These are phyloP conservation scores for Calonectria multiphialidica DNA, from an alignment of 2,329 filamentous ascomycete species.

Conservation along the genomic window DNA sequence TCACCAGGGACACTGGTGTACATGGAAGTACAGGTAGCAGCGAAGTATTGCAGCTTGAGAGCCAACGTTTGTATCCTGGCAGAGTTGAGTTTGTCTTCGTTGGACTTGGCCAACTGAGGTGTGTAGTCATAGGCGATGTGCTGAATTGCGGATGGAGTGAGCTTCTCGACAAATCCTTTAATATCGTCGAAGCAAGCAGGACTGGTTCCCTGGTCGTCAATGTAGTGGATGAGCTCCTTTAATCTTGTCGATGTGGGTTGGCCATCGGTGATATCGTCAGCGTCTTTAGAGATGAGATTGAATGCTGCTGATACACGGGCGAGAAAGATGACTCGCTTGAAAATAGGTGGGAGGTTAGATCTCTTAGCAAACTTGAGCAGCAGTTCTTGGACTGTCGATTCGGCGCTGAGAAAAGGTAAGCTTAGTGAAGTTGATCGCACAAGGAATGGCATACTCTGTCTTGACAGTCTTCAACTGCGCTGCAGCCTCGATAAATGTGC, in stretches of 20 bases:
- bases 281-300: slow-evolving; percentile 45
- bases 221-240: slow-evolving; percentile 50
- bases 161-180: slow-evolving; percentile 56
- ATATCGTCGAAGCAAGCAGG: slow-evolving; percentile 61
- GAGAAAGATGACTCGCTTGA: slow-evolving; percentile 53
- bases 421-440: background rate
- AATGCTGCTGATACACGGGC: slow-evolving; percentile 55
- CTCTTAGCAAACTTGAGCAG: slow-evolving; percentile 47
- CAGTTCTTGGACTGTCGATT: slow-evolving; percentile 43
- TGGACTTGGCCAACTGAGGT: slow-evolving; percentile 46
- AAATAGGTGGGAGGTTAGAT: slow-evolving; percentile 50
- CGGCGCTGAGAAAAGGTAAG: slow-evolving; percentile 41
- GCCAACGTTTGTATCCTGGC: slow-evolving; percentile 50
- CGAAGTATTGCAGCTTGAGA: slow-evolving; percentile 59
- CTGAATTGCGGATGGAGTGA: slow-evolving; percentile 55
- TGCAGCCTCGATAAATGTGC: slow-evolving; percentile 54
- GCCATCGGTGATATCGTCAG: slow-evolving; percentile 43
- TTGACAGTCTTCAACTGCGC: slow-evolving; percentile 46
- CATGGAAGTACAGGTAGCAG: slow-evolving; percentile 52
- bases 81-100: slow-evolving; percentile 35
- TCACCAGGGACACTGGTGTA: slow-evolving; percentile 35
- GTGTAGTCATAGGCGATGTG: slow-evolving; percentile 54
- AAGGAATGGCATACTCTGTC: slow-evolving; percentile 46
- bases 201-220: slow-evolving; percentile 51
- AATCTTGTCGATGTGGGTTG: slow-evolving; percentile 47